These are phyloP conservation scores for Cyclotella atomus DNA, from an alignment of 108 stramenopile species.

Conservation along the genomic window DNA sequence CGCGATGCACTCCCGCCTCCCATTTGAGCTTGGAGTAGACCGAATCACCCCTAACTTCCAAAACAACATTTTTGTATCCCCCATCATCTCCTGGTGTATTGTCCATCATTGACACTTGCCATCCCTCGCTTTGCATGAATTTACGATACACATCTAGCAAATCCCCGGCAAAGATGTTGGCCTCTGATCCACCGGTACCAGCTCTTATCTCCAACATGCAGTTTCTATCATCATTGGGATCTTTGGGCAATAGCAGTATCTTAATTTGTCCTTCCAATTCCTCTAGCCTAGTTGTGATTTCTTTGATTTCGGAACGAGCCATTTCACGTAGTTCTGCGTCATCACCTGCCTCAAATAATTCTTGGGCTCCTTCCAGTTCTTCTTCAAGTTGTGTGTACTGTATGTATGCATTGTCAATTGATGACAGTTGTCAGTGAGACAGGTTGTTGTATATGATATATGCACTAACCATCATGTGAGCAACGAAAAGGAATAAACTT, in stretches of 20 bases:
- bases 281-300: slow-evolving; percentile 71
- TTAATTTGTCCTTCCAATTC: slow-evolving; percentile 70
- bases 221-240: slow-evolving; percentile 91
- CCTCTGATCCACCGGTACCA: slow-evolving; percentile 97
- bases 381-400: slow-evolving; percentile 61
- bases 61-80: slow-evolving; percentile 88
- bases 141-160: slow-evolving; percentile 91
- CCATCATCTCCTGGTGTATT: slow-evolving; percentile 86
- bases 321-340: slow-evolving; percentile 89
- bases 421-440: too few species aligned
- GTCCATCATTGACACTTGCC: slow-evolving; percentile 83
- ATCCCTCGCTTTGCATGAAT: slow-evolving; percentile 78
- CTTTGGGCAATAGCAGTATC: slow-evolving; percentile 80
- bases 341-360: slow-evolving; percentile 85
- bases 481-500: too few species aligned
- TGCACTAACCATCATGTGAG: too few species aligned
- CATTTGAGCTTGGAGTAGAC: slow-evolving; percentile 93
- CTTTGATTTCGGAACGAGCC: slow-evolving; percentile 81
- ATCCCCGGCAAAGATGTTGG: slow-evolving; percentile 90
- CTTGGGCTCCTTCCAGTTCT: slow-evolving; percentile 75
- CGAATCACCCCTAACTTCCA: slow-evolving; percentile 84
- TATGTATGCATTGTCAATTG: too few species aligned
- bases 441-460: too few species aligned
- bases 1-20: slow-evolving; percentile 98
- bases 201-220: slow-evolving; percentile 96